These are phyloP conservation scores for Exophiala aquamarina DNA, from an alignment of 2,329 filamentous ascomycete genomes.

Conservation along the genomic window DNA sequence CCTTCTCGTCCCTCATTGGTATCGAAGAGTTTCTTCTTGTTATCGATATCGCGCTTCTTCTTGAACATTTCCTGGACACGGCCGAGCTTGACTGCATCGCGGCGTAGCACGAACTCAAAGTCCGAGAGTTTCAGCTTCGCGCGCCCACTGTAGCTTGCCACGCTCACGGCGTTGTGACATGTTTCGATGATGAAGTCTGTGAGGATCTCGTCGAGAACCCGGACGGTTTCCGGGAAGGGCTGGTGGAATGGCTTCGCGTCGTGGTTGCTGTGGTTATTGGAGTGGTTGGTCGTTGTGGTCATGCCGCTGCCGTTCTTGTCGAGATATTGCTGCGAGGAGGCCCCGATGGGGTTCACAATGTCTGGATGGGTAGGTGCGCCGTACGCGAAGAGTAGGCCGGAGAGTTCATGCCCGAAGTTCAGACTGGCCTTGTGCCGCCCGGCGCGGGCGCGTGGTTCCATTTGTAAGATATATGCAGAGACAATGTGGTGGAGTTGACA, in stretches of 20 bases:
- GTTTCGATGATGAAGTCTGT: constrained; percentile 96
- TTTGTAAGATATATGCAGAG: constrained; percentile 33
- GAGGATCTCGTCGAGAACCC: constrained; percentile 88
- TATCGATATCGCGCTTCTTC: constrained; percentile 83
- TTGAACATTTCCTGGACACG: constrained; percentile 86
- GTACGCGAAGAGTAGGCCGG: constrained; percentile 47
- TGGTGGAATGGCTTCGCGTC: constrained; percentile 73
- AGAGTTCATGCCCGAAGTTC: constrained; percentile 74
- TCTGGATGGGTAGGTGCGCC: constrained; percentile 40
- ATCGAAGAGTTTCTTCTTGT: constrained; percentile 71
- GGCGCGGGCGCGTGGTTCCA: constrained; percentile 75
- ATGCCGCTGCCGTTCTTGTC: constrained; percentile 7
- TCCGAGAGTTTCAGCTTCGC: constrained; percentile 99
- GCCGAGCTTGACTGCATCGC: constrained; percentile 81
- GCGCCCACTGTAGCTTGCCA: constrained; percentile 80
- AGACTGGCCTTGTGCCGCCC: constrained; percentile 80
- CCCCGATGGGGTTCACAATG: constrained; percentile 29
- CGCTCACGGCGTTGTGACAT: constrained; percentile 83
- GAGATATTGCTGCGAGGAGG: constrained; percentile 22
- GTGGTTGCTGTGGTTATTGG: constrained; percentile 23
- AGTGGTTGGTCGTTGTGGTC: constrained; percentile 6
- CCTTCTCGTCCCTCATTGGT: constrained; percentile 32
- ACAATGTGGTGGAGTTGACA: not conserved
- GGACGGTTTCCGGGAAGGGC: constrained; percentile 80
- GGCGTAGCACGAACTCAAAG: constrained; percentile 89